Conservation (phyloP, 192 early-diverging fungal species). For the Coemansia sp. region DNA sequence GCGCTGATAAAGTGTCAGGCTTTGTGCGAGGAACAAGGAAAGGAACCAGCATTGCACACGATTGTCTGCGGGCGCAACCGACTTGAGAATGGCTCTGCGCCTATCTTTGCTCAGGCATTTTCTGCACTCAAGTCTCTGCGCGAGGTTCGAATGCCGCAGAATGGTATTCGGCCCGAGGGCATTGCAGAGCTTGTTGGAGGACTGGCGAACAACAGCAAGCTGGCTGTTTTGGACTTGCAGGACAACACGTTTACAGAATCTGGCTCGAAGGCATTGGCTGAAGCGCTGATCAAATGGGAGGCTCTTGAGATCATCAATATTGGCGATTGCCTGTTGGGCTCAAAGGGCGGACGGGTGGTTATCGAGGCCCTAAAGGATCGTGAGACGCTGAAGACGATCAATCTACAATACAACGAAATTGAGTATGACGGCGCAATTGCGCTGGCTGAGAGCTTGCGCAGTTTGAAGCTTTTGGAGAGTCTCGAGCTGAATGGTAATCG, state of each 20-base stretch:
- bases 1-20: slow-evolving; percentile 78
- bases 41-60: slow-evolving; percentile 67
- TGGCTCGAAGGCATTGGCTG: slow-evolving; percentile 78
- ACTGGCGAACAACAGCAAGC: slow-evolving; percentile 62
- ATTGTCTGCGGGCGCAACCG: slow-evolving; percentile 93
- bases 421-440: slow-evolving; percentile 66
- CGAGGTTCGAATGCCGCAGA: slow-evolving; percentile 92
- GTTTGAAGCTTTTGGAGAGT: slow-evolving; percentile 60
- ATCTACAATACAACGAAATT: slow-evolving; percentile 90
- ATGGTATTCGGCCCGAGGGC: slow-evolving; percentile 95
- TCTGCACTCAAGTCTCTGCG: slow-evolving; percentile 69
- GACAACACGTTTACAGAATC: slow-evolving; percentile 93
- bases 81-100: slow-evolving; percentile 80
- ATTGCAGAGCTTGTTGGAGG: slow-evolving; percentile 71
- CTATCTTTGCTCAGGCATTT: slow-evolving; percentile 78
- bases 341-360: slow-evolving; percentile 67
- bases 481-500: slow-evolving; percentile 92
- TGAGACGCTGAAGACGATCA: slow-evolving; percentile 59
- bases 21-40: slow-evolving; percentile 64
- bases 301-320: slow-evolving; percentile 77
- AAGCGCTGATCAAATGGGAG: slow-evolving; percentile 76
- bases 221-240: slow-evolving; percentile 85
- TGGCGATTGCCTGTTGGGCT: slow-evolving; percentile 85
- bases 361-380: slow-evolving; percentile 64
- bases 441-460: slow-evolving; percentile 66